These are phyloP conservation scores for Scheffersomyces spartinae DNA, from an alignment of 805 yeast species.

Conservation along the genomic window DNA sequence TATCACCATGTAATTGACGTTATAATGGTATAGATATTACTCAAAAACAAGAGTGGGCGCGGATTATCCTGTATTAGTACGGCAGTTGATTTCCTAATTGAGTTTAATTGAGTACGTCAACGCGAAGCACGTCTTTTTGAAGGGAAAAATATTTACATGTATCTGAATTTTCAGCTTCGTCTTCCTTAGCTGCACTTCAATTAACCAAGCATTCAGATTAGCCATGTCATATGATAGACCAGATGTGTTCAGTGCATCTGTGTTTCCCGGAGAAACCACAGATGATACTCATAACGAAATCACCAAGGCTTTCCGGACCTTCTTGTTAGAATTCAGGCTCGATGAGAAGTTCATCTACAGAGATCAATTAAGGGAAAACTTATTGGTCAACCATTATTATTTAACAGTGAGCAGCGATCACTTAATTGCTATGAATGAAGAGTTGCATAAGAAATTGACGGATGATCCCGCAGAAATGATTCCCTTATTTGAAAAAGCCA, in stretches of 20 bases:
- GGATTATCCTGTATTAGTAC: no score
- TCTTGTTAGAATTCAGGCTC: constrained; percentile 76
- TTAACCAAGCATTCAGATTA: background rate
- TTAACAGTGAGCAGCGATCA: constrained; percentile 75
- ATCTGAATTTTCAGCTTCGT: no score
- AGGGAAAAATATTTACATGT: no score
- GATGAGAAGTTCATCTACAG: constrained; percentile 76
- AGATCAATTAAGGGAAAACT: constrained; percentile 82
- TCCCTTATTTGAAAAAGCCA: constrained; percentile 74
- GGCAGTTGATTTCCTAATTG: no score
- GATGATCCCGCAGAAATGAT: constrained; percentile 86
- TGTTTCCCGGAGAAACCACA: constrained; percentile 72
- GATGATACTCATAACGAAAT: constrained; percentile 60
- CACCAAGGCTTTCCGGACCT: constrained; percentile 66
- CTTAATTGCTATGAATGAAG: constrained; percentile 79
- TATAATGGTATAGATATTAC: no score
- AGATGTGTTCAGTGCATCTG: constrained; percentile 65
- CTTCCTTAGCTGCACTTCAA: no score
- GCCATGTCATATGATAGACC: constrained; percentile 66
- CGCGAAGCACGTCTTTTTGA: no score
- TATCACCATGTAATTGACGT: no score
- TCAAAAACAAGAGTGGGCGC: no score
- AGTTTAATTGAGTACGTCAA: no score
- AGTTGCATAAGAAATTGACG: constrained; percentile 67
- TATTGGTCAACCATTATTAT: constrained; percentile 63